Evolutionary conservation across 768 basidiomycete species (phyloP), one percentile per base, ranked within the genome.

Genomic region (Zangia roseola): DNA sequence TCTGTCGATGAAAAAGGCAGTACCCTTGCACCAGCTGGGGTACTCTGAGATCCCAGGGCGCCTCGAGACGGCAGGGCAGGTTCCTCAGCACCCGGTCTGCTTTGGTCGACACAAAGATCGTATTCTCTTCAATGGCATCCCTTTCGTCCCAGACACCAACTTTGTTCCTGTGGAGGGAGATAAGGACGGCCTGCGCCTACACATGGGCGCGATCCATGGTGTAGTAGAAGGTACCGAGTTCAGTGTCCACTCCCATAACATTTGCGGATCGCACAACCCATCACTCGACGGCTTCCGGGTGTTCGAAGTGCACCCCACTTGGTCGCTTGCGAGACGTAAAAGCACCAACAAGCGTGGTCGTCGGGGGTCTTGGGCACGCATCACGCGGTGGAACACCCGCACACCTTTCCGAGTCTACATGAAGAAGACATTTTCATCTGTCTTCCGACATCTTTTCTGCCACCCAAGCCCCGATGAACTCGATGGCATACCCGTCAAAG

Each of bases 211-310:
- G 1, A 76, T 81, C 5, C 83, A 86, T 50, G 85, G 85, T 2
- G 69, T 87, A 17, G 73, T 76, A n/a, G 75, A 77, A 50, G 85
- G 83, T 40, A 82, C 76, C 9, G 80, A 84, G 53, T 74, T 88
- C 51, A 76, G 74, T 34, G 39, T 87, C 19, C 83, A 86, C 59
- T 68, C 73, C 19, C 83, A 86, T 62, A 85, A 86, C 61, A 73
- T 73, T 52, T 69, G 69, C n/a, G 77, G 77, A 19, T 84, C 84
- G 7, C 65, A 70, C 40, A 87, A 86, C 53, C 77, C 79, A 2
- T 47, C 73, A 17, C 64, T 84, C 12, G 79, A 77, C 21, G 72
- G 59, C 30, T 74, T 77, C n/a, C 67, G 75, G 26, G 81, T 78
- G 26, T 69, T 71, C 26, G 76, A 79, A 42, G 77, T 83, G 5